Evolutionary conservation across 2,329 filamentous ascomycete genomes (phyloP).

Genomic region (Pseudogymnoascus sp.): DNA sequence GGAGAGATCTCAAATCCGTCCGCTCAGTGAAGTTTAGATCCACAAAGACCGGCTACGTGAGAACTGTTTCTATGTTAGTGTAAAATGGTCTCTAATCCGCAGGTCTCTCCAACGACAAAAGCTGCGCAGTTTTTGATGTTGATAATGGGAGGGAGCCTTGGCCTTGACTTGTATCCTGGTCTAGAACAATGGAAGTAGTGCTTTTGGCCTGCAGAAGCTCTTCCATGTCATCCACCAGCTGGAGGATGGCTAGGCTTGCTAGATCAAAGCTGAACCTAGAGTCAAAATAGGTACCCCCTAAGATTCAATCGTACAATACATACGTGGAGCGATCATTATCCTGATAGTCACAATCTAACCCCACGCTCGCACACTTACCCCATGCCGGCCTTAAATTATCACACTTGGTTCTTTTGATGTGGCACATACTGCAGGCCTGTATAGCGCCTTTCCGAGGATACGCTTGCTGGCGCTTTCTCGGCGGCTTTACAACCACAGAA

Average conservation of each 20-base stretch:
- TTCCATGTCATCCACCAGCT: constrained; percentile 11
- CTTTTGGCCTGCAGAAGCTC: constrained; percentile 8
- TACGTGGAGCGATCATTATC: constrained; percentile 14
- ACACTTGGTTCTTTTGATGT: constrained; percentile 23
- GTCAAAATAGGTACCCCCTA: neutral
- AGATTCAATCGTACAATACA: neutral
- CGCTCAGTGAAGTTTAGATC: constrained; percentile 18
- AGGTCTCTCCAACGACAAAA: neutral
- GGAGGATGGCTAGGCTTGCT: constrained; percentile 12
- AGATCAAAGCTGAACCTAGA: constrained; percentile 9
- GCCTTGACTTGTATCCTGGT: neutral
- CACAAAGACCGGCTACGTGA: constrained; percentile 20
- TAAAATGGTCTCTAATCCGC: constrained; percentile 8
- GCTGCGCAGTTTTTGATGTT: neutral
- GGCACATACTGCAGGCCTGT: constrained; percentile 25
- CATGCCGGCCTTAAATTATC: constrained; percentile 27
- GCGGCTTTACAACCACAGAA: neutral
- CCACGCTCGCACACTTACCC: constrained; percentile 24
- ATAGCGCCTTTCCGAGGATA: constrained; percentile 26
- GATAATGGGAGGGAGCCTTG: neutral
- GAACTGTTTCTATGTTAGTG: constrained; percentile 12
- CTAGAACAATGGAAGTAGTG: neutral
- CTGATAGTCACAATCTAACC: constrained; percentile 24
- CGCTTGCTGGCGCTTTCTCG: neutral
- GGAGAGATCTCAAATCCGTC: constrained; percentile 15